Conservation (phyloP, 306 rosid genomes). For the Trichosanthes cucumerina region DNA sequence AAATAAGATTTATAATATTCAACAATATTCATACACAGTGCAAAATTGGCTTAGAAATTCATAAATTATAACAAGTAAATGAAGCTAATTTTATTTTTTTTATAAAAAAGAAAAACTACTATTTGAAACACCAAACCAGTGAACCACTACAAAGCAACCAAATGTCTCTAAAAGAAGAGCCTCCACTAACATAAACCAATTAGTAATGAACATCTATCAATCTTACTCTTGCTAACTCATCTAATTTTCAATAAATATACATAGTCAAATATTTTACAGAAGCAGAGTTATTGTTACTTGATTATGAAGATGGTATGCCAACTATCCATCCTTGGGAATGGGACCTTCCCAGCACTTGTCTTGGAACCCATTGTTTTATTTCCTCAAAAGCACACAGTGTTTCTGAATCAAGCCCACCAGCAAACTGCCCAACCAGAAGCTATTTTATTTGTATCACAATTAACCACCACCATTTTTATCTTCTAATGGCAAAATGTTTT, state of each 20-base stretch:
- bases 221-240: background rate
- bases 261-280: background rate
- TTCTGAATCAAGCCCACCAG: constrained; percentile 90
- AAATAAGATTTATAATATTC: too few species aligned
- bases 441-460: background rate
- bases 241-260: background rate
- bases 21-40: background rate
- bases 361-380: constrained; percentile 58
- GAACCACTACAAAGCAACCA: background rate
- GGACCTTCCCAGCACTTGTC: constrained; percentile 36
- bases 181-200: background rate
- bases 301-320: constrained; percentile 2
- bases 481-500: background rate
- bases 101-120: background rate
- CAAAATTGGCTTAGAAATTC: background rate
- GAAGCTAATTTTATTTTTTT: background rate
- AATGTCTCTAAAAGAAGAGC: background rate
- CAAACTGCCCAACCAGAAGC: constrained; percentile 44
- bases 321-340: constrained; percentile 4
- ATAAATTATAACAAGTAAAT: background rate
- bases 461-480: background rate
- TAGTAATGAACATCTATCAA: background rate
- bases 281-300: background rate
- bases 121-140: background rate
- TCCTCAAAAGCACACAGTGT: constrained; percentile 75